Evolutionary conservation across 768 basidiomycete species (phyloP).

Genomic region (Roridomyces roridus): DNA sequence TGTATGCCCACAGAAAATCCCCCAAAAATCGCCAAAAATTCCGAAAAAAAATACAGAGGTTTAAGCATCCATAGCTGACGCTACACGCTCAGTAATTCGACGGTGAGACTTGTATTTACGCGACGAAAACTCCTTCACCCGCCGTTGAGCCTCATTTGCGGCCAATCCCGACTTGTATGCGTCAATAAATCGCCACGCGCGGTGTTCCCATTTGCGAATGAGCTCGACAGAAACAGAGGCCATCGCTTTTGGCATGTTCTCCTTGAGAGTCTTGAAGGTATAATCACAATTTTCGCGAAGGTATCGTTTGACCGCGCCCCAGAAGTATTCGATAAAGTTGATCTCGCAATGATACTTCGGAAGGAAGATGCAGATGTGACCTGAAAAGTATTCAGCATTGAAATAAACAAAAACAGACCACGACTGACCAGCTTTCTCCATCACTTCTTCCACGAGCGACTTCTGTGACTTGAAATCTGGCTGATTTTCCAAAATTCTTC

Average conservation of each 20-base stretch:
- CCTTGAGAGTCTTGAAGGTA: slow-evolving; percentile 3
- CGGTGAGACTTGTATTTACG: slow-evolving; percentile 4
- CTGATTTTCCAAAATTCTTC: slow-evolving; percentile 20
- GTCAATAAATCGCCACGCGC: slow-evolving; percentile 4
- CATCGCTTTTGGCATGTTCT: slow-evolving; percentile 3
- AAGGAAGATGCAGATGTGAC: slow-evolving; percentile 7
- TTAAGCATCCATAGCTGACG: not conserved
- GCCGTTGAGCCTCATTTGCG: not conserved
- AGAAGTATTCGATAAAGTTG: too few relatives aligned
- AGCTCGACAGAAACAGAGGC: slow-evolving; percentile 5
- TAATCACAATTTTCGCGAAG: slow-evolving; percentile 6
- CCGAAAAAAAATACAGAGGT: not conserved
- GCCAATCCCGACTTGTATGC: not conserved
- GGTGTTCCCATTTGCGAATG: slow-evolving; percentile 6
- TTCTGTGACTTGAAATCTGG: slow-evolving; percentile 10
- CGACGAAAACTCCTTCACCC: slow-evolving; percentile 1
- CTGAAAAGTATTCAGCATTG: not conserved
- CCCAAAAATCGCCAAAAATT: not conserved
- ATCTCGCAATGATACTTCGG: slow-evolving; percentile 2
- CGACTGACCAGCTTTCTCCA: slow-evolving; percentile 6
- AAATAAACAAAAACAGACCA: not conserved
- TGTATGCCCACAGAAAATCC: not conserved
- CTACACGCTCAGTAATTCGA: not conserved
- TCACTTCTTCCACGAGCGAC: slow-evolving; percentile 8
- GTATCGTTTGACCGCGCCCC: slow-evolving; percentile 10